Evolutionary conservation across 129 eudicot genomes (phyloP), one percentile per base, ranked within the genome.

Genomic region (Saussurea involucrata): DNA sequence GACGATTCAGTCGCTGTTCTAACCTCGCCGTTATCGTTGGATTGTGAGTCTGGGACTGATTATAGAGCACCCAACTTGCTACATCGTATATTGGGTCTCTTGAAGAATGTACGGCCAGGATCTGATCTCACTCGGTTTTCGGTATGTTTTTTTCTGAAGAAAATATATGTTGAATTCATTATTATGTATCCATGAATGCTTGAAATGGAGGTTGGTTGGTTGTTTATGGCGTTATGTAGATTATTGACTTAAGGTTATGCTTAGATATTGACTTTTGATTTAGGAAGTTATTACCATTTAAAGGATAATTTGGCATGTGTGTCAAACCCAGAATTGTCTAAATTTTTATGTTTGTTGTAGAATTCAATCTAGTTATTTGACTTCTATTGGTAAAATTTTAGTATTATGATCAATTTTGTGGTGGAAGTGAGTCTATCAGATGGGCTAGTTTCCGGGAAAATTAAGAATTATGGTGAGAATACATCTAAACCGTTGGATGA

Each of bases 71-170:
- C 98, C 11, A 90, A 86, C 79, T 69, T 92, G 25, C 69, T 84
- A 24, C 88, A 85, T 28, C 89, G 93, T 4, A 18, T 92, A 0
- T 84, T 90, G 5, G 83, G 89, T 81, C 88, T 92, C 24, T 73
- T 92, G 29, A 78, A 69, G 64, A 90, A 44, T 65, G 86, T 90
- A 11, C 86, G 96, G 6, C 87, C 92, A 0, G 96, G 96, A 72
- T 83, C 98, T 31, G 98, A 92, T 77, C 96, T 92, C 79, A 92
- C 92, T 67, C 89, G 88, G 7, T 86, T 86, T 32, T 83, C 89
- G 90, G 98, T 81, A 84, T 40, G 81, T 76, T 0, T 10, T 27
- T 66, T 9, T 75, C 27, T 17, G 63, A n/a, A n/a, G 13, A 0
- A 17, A 4, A 6, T 24, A 2, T 11, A 3, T 12, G 32, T 13